phyloP scores from a whole-genome alignment of 1,284 basidiomycete genomes.

The Cutaneotrichosporon mucoides region DNA sequence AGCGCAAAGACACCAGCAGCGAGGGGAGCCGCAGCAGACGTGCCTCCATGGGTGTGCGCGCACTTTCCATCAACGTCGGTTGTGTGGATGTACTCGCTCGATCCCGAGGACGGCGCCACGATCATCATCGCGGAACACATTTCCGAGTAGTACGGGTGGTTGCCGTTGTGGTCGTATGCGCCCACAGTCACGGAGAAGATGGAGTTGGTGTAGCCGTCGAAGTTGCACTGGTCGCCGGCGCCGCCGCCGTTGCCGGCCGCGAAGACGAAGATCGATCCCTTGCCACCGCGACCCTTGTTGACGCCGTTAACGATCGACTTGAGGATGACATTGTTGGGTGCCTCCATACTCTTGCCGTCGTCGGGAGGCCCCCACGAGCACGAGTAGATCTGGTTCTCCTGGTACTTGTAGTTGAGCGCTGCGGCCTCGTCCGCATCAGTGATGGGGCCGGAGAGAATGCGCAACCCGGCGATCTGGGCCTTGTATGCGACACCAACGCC shows the following conservation, averaged over 20 bases:
- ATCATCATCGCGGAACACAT: slow-evolving; percentile 95
- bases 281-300: slow-evolving; percentile 82
- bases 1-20: slow-evolving; percentile 87
- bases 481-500: slow-evolving; percentile 92
- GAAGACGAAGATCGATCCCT: slow-evolving; percentile 93
- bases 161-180: slow-evolving; percentile 83
- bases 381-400: slow-evolving; percentile 88
- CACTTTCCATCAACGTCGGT: slow-evolving; percentile 74
- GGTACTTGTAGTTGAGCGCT: slow-evolving; percentile 84
- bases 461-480: slow-evolving; percentile 85
- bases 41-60: slow-evolving; percentile 83
- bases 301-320: slow-evolving; percentile 95
- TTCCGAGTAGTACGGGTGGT: slow-evolving; percentile 97
- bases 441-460: slow-evolving; percentile 95
- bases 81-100: slow-evolving; percentile 87
- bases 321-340: slow-evolving; percentile 82
- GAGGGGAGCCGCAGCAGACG: slow-evolving; percentile 95
- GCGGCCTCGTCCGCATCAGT: slow-evolving; percentile 97
- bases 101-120: slow-evolving; percentile 94
- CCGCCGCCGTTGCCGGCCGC: slow-evolving; percentile 95
- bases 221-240: slow-evolving; percentile 95
- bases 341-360: slow-evolving; percentile 93
- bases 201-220: slow-evolving; percentile 98
- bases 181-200: slow-evolving; percentile 96
- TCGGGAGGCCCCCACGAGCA: slow-evolving; percentile 99